Evolutionary conservation across 2,329 filamentous ascomycete genomes (phyloP), one percentile per base, ranked within the genome.

Genomic region (Akanthomyces dipterigenus): DNA sequence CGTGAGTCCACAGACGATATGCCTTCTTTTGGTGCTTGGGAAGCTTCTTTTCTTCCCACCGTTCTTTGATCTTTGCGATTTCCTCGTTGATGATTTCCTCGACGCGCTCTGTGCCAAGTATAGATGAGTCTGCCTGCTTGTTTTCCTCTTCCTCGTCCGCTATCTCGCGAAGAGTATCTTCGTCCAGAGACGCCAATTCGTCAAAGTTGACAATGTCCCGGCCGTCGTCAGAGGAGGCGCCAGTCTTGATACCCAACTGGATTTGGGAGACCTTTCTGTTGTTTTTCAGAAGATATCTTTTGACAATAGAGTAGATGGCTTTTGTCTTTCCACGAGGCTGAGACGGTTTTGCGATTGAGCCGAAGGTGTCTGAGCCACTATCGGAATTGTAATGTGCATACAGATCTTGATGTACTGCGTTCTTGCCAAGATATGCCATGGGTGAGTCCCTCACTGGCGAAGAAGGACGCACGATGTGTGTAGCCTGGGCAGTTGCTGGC

Each of bases 111-210:
- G 34, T 34, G n/a, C 34, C 45, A 50, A 49, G 57, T 11, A 34
- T 18, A 38, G 28, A 48, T 8, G 54, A 36, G 12, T n/a, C 18
- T 12, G 28, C 22, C n/a, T 53, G 26, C 3, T 20, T 58, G 11
- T 64, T 70, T 49, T 77, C 75, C 57, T 76, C 73, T 45, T 75
- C 72, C 63, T 88, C 85, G 34, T 81, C 75, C 50, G 87, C 79
- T 11, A 89, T 87, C 67, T 90, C 87, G 48, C 73, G 74, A 76
- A 80, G 82, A 0, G 83, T 87, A 40, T 83, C 79, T 12, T 81
- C 76, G 66, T 89, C 86, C 3, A 68, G 60, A 3, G 67, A 67
- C 5, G 72, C 69, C 3, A 73, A 48, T 43, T 72, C 70, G n/a
- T 65, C 65, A 6, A 72, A 57, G 64, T 81, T 83, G 34, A 81